Evolutionary conservation across 2,329 filamentous ascomycete species (phyloP), one percentile per base, ranked within the genome.

Genomic region (Phaeosphaeria sp.): DNA sequence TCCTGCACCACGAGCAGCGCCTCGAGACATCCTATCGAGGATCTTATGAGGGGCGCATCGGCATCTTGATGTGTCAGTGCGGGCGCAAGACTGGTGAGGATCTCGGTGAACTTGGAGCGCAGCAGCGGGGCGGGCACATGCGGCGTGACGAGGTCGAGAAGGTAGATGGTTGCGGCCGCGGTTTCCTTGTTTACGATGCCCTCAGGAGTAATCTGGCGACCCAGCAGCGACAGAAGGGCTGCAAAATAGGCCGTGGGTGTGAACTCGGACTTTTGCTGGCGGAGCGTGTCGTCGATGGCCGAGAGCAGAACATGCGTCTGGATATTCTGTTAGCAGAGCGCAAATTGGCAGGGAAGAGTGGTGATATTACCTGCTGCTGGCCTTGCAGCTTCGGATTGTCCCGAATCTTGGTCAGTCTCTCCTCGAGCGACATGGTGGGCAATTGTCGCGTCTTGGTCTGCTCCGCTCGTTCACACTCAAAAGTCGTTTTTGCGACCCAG

Each of bases 361-460:
- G 30, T 47, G 22, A 18, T 77, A 82, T 67, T 82, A 95, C 93
- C 86, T 93, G 92, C 78, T 96, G 89, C 81, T 97, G 93, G 77
- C 91, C 97, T 79, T 98, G 92, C 72, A 97, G 87, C 80, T 96
- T 97, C 55, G 95, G 95, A 75, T 91, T 79, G 67, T 80, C 95
- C 80, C 95, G 91, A 79, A 98, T 97, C 86, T 96, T 97, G 82
- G 94, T 91, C 77, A 99, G 87, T 84, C 93, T 96, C 83, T 97
- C 94, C 77, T 91, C 88, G 43, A 98, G 82, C 78, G 87, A 87
- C 81, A 81, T 81, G 62, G 63, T 67, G 70, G 61, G 63, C 61
- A 51, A 13, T 46, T 25, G 22, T 46, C 22, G 44, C 44, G 44
- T 24, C 44, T 25, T 43, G 17, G 17, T 43, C 40, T 24, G 44